Evolutionary conservation across 2,329 filamentous ascomycete genomes (phyloP).

Genomic region (Massarina eburnea): DNA sequence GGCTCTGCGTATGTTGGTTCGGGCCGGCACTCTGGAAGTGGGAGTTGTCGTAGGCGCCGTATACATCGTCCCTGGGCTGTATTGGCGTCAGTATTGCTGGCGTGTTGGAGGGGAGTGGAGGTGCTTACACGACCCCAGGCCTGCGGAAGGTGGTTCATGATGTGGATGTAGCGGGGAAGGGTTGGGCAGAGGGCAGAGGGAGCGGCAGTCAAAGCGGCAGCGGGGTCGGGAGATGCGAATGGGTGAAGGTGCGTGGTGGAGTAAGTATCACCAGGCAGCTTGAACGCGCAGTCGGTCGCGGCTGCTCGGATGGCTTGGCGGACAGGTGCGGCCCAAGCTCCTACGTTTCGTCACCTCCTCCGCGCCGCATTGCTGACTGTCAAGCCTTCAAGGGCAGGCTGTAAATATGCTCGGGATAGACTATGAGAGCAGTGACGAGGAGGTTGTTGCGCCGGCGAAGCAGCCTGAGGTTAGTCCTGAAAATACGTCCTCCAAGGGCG

Average conservation of each 20-base stretch:
- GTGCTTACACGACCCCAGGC: conserved; percentile 64
- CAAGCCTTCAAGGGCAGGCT: conserved; percentile 7
- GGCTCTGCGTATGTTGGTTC: conserved; percentile 79
- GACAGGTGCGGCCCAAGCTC: conserved; percentile 33
- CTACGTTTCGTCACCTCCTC: conserved; percentile 9
- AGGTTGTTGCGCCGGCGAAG: conserved; percentile 38
- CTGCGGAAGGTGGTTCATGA: conserved; percentile 67
- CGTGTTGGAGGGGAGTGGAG: conserved; percentile 11
- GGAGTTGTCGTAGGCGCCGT: conserved; percentile 87
- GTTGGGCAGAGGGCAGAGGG: not conserved
- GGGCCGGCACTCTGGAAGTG: conserved; percentile 74
- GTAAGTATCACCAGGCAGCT: conserved; percentile 35
- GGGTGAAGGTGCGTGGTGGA: conserved; percentile 25
- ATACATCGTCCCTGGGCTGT: conserved; percentile 95
- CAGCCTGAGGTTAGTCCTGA: conserved; percentile 43
- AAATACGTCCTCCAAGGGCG: conserved; percentile 27
- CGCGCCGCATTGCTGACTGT: not conserved
- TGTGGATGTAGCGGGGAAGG: conserved; percentile 19
- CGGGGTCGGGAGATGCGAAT: conserved; percentile 13
- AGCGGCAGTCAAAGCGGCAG: conserved; percentile 5
- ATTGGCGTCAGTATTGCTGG: conserved; percentile 25
- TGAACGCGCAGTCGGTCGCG: conserved; percentile 18
- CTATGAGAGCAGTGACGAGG: conserved; percentile 51
- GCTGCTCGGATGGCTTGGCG: conserved; percentile 13
- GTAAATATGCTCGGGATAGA: conserved; percentile 46